Base-by-base conservation (phyloP, 805 yeast genomes). In the Scheffersomyces ergatensis region DNA sequence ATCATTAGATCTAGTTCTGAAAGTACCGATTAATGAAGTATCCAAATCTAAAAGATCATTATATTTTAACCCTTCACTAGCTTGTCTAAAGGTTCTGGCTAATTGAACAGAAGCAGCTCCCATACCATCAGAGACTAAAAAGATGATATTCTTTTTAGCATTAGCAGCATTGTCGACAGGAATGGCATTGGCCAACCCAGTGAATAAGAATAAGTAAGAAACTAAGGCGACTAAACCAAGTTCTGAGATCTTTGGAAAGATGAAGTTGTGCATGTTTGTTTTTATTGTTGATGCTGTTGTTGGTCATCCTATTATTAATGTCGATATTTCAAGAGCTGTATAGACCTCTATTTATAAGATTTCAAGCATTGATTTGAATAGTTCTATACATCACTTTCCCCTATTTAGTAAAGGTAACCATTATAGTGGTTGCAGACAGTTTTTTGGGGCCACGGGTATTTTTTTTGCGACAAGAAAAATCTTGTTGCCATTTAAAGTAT, bases 81-180 rank as follows among this genome's bases (percentile, higher is more conserved):
- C 66, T 57, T 89, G 95, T 43, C 75, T 75, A 66, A 78, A 89
- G 17, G 84, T 77, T 42, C 97, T 74, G 2, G 96, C 80, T 57
- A 89, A 64, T 2, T 90, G 82, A 42, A 89, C 63, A 2, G 95
- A 83, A 0, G 95, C 84, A 2, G 96, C 96, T 0, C 97, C 97
- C 85, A 89, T 89, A 13, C 97, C 97, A 59, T 89, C 97, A 2
- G 95, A 83, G 30, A 89, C 95, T 77, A 89, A 80, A 67, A 89
- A 86, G 37, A 89, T 83, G 42, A 89, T 75, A 54, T 89, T 88
- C 54, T 78, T 82, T 67, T 85, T 86, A 31, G 33, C 27, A n/a
- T 34, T 32, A 15, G 13, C 17, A 14, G 40, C 23, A 18, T 30
- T 33, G 17, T 37, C 38, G 13, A 40, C 41, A 25, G 47, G 47